These are phyloP conservation scores for Striga asiatica DNA, from an alignment of 257 asterid genomes.

Conservation along the genomic window DNA sequence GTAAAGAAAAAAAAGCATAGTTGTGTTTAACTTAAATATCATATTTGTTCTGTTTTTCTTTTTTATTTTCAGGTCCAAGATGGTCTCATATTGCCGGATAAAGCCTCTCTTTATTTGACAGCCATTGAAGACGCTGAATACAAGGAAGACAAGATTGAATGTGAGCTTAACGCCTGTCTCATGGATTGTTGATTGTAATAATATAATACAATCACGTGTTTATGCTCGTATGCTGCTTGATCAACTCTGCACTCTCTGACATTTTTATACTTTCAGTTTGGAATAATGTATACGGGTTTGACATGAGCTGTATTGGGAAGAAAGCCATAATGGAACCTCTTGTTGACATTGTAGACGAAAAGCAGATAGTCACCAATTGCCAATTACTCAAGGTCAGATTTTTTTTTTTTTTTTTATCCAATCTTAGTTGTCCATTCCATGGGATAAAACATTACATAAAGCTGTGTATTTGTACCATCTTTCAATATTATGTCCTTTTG, in stretches of 20 bases:
- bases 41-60: constrained; percentile 2
- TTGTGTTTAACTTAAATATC: neutral
- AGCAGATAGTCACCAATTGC: constrained; percentile 82
- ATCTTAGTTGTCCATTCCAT: neutral
- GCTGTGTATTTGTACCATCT: neutral
- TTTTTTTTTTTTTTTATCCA: neutral
- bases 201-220: constrained; percentile 1
- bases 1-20: neutral
- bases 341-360: constrained; percentile 88
- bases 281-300: constrained; percentile 84
- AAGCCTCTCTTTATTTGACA: constrained; percentile 75
- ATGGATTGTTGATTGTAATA: constrained; percentile 9
- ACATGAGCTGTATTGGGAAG: constrained; percentile 98
- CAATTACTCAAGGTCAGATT: constrained; percentile 74
- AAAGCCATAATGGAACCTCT: constrained; percentile 84
- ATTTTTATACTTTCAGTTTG: constrained; percentile 43
- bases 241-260: neutral
- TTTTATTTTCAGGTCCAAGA: constrained; percentile 37
- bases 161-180: constrained; percentile 33
- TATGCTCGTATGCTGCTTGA: neutral
- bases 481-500: neutral
- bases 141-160: constrained; percentile 94
- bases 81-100: constrained; percentile 84
- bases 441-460: too few species aligned
- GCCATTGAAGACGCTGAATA: constrained; percentile 98